Conservation (phyloP, 2,329 filamentous ascomycete genomes). For the Aspergillus clavatus region DNA sequence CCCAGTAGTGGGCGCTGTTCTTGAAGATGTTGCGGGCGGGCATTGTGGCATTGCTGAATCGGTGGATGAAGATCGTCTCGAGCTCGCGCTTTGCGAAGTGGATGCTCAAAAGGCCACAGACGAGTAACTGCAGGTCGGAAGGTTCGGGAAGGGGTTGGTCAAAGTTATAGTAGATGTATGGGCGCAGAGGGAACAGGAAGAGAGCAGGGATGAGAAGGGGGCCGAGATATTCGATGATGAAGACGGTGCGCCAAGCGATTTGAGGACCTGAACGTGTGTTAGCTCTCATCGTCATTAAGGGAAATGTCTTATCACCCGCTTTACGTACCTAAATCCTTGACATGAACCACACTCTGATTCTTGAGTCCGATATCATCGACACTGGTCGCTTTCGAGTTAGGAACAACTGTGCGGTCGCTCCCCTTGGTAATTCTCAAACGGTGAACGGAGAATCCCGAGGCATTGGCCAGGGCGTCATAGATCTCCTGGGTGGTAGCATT, state of each 20-base stretch:
- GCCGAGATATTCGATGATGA: slow-evolving; percentile 89
- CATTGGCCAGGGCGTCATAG: slow-evolving; percentile 52
- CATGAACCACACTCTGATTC: slow-evolving; percentile 62
- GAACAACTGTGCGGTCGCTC: slow-evolving; percentile 55
- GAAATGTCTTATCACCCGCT: background rate
- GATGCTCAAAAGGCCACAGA: slow-evolving; percentile 66
- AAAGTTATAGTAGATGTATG: slow-evolving; percentile 62
- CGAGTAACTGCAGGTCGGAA: slow-evolving; percentile 66
- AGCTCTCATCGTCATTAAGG: slow-evolving; percentile 10
- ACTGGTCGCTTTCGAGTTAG: slow-evolving; percentile 49
- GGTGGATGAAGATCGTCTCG: slow-evolving; percentile 91
- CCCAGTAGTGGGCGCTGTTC: slow-evolving; percentile 94
- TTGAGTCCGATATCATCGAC: slow-evolving; percentile 53
- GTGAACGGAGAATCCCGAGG: slow-evolving; percentile 53
- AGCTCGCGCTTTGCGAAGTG: slow-evolving; percentile 95
- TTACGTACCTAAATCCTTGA: slow-evolving; percentile 83
- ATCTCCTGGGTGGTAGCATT: slow-evolving; percentile 52
- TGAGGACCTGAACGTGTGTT: slow-evolving; percentile 62
- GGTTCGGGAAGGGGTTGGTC: slow-evolving; percentile 45
- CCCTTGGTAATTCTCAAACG: slow-evolving; percentile 61
- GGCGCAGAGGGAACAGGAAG: slow-evolving; percentile 64
- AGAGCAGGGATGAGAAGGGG: slow-evolving; percentile 82
- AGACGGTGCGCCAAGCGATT: slow-evolving; percentile 88
- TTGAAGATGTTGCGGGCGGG: slow-evolving; percentile 85
- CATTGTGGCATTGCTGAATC: slow-evolving; percentile 94